A percentile compares a stretch with the other conserved stretches of the same genome.
Evolutionary conservation across 768 basidiomycete species (phyloP).

Genomic region (Hygrocybe punicea): DNA sequence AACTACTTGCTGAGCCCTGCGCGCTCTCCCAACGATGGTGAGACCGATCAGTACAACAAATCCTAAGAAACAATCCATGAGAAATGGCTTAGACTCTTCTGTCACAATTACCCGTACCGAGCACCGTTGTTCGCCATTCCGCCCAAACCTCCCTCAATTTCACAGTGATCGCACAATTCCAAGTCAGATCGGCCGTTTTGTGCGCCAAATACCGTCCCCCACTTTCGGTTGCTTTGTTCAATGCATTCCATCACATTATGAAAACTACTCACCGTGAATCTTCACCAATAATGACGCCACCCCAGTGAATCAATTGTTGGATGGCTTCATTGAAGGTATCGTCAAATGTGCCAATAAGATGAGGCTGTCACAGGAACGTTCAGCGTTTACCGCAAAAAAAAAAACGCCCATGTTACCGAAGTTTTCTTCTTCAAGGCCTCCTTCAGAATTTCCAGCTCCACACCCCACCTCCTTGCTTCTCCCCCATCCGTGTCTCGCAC

Average conservation of each 20-base stretch:
- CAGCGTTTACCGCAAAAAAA: not conserved
- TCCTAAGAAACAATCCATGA: constrained; percentile 25
- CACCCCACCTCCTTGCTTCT: constrained; percentile 76
- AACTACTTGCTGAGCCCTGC: constrained; percentile 48
- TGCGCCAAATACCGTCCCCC: constrained; percentile 74
- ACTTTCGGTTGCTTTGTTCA: constrained; percentile 37
- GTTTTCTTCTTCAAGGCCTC: constrained; percentile 57
- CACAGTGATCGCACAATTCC: constrained; percentile 63
- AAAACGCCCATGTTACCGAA: constrained; percentile 39
- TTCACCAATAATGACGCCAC: constrained; percentile 63
- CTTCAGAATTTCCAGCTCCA: constrained; percentile 56
- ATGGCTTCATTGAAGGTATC: constrained; percentile 79
- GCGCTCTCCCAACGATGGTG: constrained; percentile 34
- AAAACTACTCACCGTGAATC: constrained; percentile 54
- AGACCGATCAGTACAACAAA: constrained; percentile 33
- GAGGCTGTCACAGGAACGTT: constrained; percentile 41
- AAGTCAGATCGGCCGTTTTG: constrained; percentile 61
- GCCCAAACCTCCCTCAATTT: constrained; percentile 64
- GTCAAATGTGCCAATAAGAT: constrained; percentile 56
- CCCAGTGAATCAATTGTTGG: constrained; percentile 70
- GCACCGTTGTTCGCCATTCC: constrained; percentile 61
- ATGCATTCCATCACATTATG: constrained; percentile 10
- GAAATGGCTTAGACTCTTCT: constrained; percentile 3
- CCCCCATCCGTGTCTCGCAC: constrained; percentile 50
- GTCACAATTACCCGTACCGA: constrained; percentile 44